Conservation (phyloP, 2,329 filamentous ascomycete genomes). For the Pseudogymnoascus sp. region DNA sequence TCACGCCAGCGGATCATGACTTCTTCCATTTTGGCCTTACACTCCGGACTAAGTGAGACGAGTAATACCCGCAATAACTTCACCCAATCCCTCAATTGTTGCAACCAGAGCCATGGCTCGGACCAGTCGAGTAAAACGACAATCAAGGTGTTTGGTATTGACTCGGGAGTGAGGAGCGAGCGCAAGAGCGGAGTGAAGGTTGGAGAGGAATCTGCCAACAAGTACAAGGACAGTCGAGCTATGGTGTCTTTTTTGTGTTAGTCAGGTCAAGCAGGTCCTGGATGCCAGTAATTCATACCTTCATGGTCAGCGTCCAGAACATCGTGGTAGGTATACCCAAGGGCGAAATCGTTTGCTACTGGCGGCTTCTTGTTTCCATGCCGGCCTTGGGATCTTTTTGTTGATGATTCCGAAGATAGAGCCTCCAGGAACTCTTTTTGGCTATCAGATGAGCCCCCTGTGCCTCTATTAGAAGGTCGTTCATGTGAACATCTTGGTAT, state of each 20-base stretch:
- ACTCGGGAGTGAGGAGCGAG: conserved; percentile 74
- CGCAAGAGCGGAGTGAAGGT: conserved; percentile 76
- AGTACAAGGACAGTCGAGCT: conserved; percentile 80
- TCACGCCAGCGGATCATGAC: conserved; percentile 75
- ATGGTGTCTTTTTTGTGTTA: conserved; percentile 60
- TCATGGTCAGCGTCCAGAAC: conserved; percentile 91
- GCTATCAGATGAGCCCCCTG: conserved; percentile 73
- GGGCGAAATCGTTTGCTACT: conserved; percentile 82
- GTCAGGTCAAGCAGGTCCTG: conserved; percentile 15
- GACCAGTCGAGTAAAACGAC: conserved; percentile 95
- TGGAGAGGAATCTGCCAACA: conserved; percentile 75
- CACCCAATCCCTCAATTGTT: conserved; percentile 84
- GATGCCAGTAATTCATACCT: conserved; percentile 41
- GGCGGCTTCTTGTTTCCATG: conserved; percentile 58
- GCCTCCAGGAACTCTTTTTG: conserved; percentile 76
- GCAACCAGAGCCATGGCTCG: conserved; percentile 85
- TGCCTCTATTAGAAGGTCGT: conserved; percentile 9
- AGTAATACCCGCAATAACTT: conserved; percentile 72
- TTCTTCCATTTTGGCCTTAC: conserved; percentile 78
- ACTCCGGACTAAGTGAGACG: conserved; percentile 63
- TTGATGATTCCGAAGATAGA: conserved; percentile 29
- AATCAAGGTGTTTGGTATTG: conserved; percentile 78
- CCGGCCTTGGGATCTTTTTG: conserved; percentile 40
- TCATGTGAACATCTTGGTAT: background rate
- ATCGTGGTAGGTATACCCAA: conserved; percentile 93